These are phyloP conservation scores for Clausena lansium DNA, from an alignment of 345 rosid species.

Conservation along the genomic window DNA sequence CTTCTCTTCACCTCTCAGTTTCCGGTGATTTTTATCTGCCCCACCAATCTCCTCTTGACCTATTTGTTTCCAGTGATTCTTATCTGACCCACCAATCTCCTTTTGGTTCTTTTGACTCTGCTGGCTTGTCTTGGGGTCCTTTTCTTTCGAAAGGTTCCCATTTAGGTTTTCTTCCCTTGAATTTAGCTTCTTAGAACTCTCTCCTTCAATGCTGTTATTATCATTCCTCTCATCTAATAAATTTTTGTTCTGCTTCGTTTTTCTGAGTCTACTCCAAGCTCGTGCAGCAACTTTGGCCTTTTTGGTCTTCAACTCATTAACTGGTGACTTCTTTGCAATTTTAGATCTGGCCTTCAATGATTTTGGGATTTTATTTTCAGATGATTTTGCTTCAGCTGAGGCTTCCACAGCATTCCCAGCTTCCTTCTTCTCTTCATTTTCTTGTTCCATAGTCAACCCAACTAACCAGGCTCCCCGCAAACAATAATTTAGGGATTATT, in stretches of 20 bases:
- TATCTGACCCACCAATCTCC: conserved; percentile 16
- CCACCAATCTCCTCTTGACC: background rate
- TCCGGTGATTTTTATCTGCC: conserved; percentile 5
- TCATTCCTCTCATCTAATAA: conserved; percentile 15
- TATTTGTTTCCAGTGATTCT: conserved; percentile 1
- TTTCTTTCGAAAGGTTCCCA: conserved; percentile 17
- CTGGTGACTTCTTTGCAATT: conserved; percentile 39
- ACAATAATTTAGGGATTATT: background rate
- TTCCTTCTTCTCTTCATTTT: conserved; percentile 22
- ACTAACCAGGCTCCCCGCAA: background rate
- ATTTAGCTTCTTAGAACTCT: conserved; percentile 21
- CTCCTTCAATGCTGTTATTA: conserved; percentile 12
- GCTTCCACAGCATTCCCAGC: conserved; percentile 28
- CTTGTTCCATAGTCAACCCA: conserved; percentile 35
- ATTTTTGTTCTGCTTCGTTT: conserved; percentile 24
- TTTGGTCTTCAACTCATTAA: conserved; percentile 28
- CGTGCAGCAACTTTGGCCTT: conserved; percentile 20
- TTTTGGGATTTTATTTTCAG: conserved; percentile 31
- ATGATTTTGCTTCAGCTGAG: conserved; percentile 28
- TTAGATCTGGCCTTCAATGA: conserved; percentile 39
- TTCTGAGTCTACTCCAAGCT: conserved; percentile 18
- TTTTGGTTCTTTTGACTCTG: conserved; percentile 21
- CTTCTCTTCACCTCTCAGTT: background rate
- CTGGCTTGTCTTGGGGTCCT: conserved; percentile 15
- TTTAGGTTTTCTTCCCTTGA: conserved; percentile 25